Conservation (phyloP, 345 rosid genomes). For the Hypericum perforatum region DNA sequence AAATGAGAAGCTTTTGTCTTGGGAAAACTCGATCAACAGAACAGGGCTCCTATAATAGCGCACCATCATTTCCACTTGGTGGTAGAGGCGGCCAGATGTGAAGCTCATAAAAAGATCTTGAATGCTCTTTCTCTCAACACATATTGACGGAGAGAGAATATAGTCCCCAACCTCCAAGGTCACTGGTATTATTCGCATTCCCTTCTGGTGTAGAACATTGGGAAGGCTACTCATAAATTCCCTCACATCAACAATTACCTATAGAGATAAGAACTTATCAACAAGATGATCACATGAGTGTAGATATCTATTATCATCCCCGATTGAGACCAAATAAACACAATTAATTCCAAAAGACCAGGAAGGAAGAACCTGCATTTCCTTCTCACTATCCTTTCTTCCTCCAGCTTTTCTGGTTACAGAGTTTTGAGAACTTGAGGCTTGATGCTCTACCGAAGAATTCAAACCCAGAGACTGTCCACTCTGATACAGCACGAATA, state of each 20-base stretch:
- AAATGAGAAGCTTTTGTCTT: constrained; percentile 97
- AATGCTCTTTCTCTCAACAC: constrained; percentile 93
- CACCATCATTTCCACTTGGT: constrained; percentile 88
- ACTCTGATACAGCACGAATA: constrained; percentile 37
- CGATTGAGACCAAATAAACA: background rate
- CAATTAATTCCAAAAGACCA: constrained; percentile 7
- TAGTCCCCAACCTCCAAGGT: constrained; percentile 94
- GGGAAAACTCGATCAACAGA: constrained; percentile 93
- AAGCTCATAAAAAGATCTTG: constrained; percentile 94
- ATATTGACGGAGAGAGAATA: constrained; percentile 72
- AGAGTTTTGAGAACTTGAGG: constrained; percentile 68
- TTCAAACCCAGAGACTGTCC: constrained; percentile 50
- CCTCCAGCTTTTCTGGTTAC: constrained; percentile 93
- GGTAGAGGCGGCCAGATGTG: constrained; percentile 83
- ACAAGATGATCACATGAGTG: background rate
- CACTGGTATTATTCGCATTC: constrained; percentile 84
- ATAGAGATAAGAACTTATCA: constrained; percentile 8
- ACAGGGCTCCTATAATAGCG: constrained; percentile 91
- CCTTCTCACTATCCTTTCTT: constrained; percentile 77
- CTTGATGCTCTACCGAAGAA: constrained; percentile 41
- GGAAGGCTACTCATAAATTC: constrained; percentile 99
- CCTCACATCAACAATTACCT: constrained; percentile 97
- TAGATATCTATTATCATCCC: background rate
- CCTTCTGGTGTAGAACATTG: constrained; percentile 93
- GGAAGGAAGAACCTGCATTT: constrained; percentile 52